Base-by-base conservation (phyloP, 805 yeast species). In the Brettanomyces nanus region DNA sequence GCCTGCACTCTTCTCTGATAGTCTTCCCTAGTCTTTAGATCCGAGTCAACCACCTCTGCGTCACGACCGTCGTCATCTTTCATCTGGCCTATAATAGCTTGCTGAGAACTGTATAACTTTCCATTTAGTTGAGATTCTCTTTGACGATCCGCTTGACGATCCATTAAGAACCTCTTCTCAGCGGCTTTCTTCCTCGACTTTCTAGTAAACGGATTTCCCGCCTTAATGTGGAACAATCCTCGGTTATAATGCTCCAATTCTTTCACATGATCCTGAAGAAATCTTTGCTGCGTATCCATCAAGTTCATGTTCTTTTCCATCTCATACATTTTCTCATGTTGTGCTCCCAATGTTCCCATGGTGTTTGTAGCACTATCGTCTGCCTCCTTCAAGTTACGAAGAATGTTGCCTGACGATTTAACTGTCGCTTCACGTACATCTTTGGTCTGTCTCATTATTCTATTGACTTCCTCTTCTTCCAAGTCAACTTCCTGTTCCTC, bases 271-370 rank as follows among this genome's bases (percentile, higher is more conserved):
- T 78, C 85, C 45, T 82, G 87, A 4, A 95, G 95, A 38, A 84
- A 73, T 48, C 77, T 68, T 41, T 85, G 84, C 56, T 87, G 95
- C 3, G 85, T 80, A 41, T 79, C 82, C 37, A 94, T 85, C 38
- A 84, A 63, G 38, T 83, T 75, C 47, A 90, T 64, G 46, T 80
- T 80, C 46, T 75, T 75, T 55, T 92, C 96, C 17, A 89, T 78
- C 51, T 75, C 77, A 57, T 81, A 84, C 45, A 92, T 66, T 35
- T 85, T 69, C 55, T 87, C 96, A 40, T 92, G 78, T 59, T 92
- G 97, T n/a, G 89, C 75, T 19, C 98, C 98, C 35, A 92, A 69
- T 76, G 85, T 76, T 21, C 96, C 97, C 45, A 90, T 61, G 0
- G 97, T 82, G 55, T 90, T 89, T 45, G 79, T 66, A 27, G 86